Evolutionary conservation across 2,329 filamentous ascomycete species (phyloP), one percentile per base, ranked within the genome.

Genomic region (Cercospora janseana): DNA sequence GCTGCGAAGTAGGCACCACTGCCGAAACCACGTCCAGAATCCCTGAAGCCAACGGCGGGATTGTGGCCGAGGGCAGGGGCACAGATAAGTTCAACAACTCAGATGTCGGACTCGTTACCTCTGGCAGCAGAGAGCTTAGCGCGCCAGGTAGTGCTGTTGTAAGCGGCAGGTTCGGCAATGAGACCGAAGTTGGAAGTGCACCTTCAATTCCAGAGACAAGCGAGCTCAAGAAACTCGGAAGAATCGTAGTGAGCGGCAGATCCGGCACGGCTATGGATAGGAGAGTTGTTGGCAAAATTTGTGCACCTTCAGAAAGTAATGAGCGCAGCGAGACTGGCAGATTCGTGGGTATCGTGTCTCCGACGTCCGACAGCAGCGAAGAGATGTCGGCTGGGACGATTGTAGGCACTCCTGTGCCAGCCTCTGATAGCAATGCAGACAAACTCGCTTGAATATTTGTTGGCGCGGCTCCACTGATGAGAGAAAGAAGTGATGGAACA

Each of bases 1-100:
- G 46, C 21, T 49, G 27, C 16, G 58, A 60, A 8, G 55, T 57
- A 4, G 58, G 56, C 4, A 52, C 21, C 1, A 49, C 37, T 7
- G 58, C 58, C 0, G 55, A 59, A 15, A 45, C 50, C 13, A 48
- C n/a, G 15, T 48, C 23, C 24, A 48, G 18, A 6, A 24, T 23
- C 26, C 20, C 35, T 10, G 35, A 40, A 4, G 16, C 40, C 21
- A 31, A 32, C 16, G 49, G 41, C 8, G 49, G 44, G 12, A 48
- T 9, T 10, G 46, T 20, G 4, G 45, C 20, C 15, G 44, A 40
- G 23, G 35, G 35, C 4, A 34, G 4, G 10, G 31, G 31, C 31
- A 34, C 31, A 13, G 20, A 10, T n/a, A n/a, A n/a, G n/a, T n/a
- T n/a, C n/a, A n/a, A n/a, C n/a, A n/a, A n/a, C n/a, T n/a, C n/a